Conservation (phyloP, 1,284 basidiomycete species). For the Gymnopus androsaceus region DNA sequence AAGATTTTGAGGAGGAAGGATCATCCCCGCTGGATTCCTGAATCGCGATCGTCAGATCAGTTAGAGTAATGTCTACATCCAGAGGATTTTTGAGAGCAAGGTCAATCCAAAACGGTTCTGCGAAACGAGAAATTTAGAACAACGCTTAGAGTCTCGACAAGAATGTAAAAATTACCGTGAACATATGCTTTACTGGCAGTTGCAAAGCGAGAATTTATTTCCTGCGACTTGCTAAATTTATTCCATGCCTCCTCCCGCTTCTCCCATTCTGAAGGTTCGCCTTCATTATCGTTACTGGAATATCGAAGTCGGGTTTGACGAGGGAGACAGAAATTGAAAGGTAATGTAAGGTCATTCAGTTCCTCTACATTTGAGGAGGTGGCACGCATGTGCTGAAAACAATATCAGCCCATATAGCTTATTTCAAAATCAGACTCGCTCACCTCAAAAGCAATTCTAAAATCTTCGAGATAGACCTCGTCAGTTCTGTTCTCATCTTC, state of each 20-base stretch:
- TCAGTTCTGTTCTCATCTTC: constrained; percentile 41
- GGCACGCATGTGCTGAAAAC: constrained; percentile 60
- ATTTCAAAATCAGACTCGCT: constrained; percentile 18
- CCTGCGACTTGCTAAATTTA: constrained; percentile 57
- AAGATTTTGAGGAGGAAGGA: constrained; percentile 35
- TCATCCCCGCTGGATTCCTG: constrained; percentile 38
- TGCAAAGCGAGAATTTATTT: constrained; percentile 52
- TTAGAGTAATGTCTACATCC: constrained; percentile 65
- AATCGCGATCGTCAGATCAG: constrained; percentile 58
- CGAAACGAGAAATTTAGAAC: constrained; percentile 4
- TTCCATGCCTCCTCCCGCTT: constrained; percentile 65
- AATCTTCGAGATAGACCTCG: constrained; percentile 75
- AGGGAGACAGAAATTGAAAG: constrained; percentile 59
- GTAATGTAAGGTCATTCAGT: constrained; percentile 50
- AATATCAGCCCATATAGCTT: constrained; percentile 13
- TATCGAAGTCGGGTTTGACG: constrained; percentile 58
- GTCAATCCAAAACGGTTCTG: constrained; percentile 79
- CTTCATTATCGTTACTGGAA: constrained; percentile 47
- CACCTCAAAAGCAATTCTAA: constrained; percentile 75
- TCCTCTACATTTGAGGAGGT: constrained; percentile 44
- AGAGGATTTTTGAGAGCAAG: constrained; percentile 68
- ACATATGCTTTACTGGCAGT: constrained; percentile 59
- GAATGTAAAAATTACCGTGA: constrained; percentile 48
- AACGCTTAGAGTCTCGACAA: not conserved
- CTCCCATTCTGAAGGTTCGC: constrained; percentile 54